A percentile compares a stretch with the other conserved stretches of the same genome.
Evolutionary conservation across 129 eudicot genomes (phyloP).

Genomic region (Tagetes patula): DNA sequence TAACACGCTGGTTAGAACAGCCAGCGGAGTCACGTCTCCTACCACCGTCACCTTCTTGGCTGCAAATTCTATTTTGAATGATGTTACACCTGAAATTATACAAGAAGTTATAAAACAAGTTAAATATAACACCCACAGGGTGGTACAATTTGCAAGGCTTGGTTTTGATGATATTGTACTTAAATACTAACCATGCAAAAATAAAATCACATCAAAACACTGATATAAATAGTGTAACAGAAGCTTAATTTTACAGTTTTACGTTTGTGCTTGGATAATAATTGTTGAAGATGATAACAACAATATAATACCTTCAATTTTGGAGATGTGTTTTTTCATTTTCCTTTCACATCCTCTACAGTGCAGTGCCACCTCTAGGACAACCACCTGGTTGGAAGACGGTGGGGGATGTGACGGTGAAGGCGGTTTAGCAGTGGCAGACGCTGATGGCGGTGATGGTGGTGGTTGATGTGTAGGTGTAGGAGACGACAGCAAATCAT

Average conservation of each 20-base stretch:
- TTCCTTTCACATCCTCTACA: slow-evolving; percentile 98
- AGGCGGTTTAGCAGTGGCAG: slow-evolving; percentile 22
- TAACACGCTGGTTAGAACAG: slow-evolving; percentile 59
- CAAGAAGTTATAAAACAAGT: not conserved
- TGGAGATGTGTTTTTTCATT: slow-evolving; percentile 86
- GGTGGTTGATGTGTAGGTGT: not conserved
- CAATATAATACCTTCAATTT: slow-evolving; percentile 79
- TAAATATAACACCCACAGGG: too few relatives aligned
- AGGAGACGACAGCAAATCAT: slow-evolving; percentile 19
- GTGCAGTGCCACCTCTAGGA: slow-evolving; percentile 87
- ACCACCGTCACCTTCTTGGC: slow-evolving; percentile 83
- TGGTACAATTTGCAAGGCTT: too few relatives aligned
- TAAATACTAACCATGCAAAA: too few relatives aligned
- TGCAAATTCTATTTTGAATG: slow-evolving; percentile 84
- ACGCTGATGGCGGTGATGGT: slow-evolving; percentile 12
- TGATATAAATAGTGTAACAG: too few relatives aligned
- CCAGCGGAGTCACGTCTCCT: slow-evolving; percentile 79
- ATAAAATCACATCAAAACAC: too few relatives aligned
- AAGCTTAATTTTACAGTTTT: too few relatives aligned
- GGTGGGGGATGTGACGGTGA: slow-evolving; percentile 26
- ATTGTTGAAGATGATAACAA: not conserved
- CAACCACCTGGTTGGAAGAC: slow-evolving; percentile 64
- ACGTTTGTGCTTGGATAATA: not conserved
- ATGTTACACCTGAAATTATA: slow-evolving; percentile 64
- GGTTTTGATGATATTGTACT: too few relatives aligned